Base-by-base conservation (phyloP, 306 rosid species). In the Fragaria vesca region DNA sequence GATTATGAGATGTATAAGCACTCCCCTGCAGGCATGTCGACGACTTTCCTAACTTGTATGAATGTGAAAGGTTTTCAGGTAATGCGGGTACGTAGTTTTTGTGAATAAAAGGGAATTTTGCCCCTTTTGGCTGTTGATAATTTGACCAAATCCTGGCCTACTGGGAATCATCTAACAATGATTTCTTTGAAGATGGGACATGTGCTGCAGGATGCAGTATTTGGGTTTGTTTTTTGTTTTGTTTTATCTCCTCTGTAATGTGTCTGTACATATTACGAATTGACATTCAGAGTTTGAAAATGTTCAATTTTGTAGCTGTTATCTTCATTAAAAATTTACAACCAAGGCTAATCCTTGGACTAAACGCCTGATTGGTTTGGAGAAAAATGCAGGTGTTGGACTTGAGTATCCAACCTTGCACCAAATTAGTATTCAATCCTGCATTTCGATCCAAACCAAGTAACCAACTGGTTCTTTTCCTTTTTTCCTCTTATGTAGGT, bases 61-160 rank as follows among this genome's bases (percentile, higher is more conserved):
- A 5, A 34, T 73, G 8, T 20, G 66, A 36, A 54, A 52, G 21
- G 50, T 54, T 30, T 72, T 12, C 54, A 48, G 63, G 9, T 10
- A 20, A 34, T 51, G 28, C 32, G 61, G 42, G 26, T 47, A 24
- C 26, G 26, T 24, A 50, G 6, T 18, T 12, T 4, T 32, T 32
- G 42, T n/a, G 62, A 71, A 71, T 50, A 30, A 71, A 51, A 20
- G 76, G 65, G 45, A 66, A 11, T 52, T 26, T 15, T 12, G 43
- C 36, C 36, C 36, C 4, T 32, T 32, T 32, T 32, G 36, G 21
- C 17, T 71, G 61, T 71, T 71, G 60, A 71, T 50, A 32, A 34
- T 30, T 51, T 7, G 77, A n/a, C 36, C 52, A 55, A 73, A 73
- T n/a, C 67, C 67, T 21, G 12, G 51, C 40, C 40, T n/a, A 68